Evolutionary conservation across 495 filamentous ascomycete genomes (phyloP), one percentile per base, ranked within the genome.

Genomic region (Annulohypoxylon stygium): DNA sequence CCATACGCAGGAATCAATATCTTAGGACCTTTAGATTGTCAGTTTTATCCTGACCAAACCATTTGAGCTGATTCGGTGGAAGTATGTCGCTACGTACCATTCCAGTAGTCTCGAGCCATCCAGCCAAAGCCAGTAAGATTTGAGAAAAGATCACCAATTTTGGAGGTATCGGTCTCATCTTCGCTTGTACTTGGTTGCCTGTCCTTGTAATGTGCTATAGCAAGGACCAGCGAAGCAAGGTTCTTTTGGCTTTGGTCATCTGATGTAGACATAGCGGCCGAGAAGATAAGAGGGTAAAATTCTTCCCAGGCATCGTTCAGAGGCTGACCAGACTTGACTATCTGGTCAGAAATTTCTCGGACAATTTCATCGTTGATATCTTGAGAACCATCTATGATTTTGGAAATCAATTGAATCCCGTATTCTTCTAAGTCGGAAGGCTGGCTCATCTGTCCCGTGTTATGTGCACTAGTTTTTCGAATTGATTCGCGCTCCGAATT

Each of bases 71-170:
- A 20, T 2, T 14, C 43, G 2, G 3, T 18, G 14, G 3, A 3
- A 7, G 14, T 47, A 12, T 14, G 4, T 2, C 10, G 11, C 20
- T 50, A 50, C 47, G 9, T 11, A 50, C 47, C 47, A 25, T 50
- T 50, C 47, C 47, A 50, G 20, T 50, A 50, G 16, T 50, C 47
- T 50, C 47, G 47, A 23, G 47, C 47, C 20, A 50, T 50, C 47
- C 16, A 23, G 47, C 47, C 47, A 25, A 50, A 50, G 47, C 47
- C 47, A 11, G 47, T 25, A 6, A 50, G 47, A 11, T 25, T 14
- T 14, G 47, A 50, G 47, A 50, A 25, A 50, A 50, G 16, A 50
- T 8, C 10, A 10, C 10, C 47, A 23, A 14, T 16, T 23, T 23
- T 5, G 6, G 47, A 18, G 20, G 20, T 11, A 23, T 23, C 10